Conservation (phyloP, 2,329 filamentous ascomycete genomes). For the Neofusicoccum parvum region DNA sequence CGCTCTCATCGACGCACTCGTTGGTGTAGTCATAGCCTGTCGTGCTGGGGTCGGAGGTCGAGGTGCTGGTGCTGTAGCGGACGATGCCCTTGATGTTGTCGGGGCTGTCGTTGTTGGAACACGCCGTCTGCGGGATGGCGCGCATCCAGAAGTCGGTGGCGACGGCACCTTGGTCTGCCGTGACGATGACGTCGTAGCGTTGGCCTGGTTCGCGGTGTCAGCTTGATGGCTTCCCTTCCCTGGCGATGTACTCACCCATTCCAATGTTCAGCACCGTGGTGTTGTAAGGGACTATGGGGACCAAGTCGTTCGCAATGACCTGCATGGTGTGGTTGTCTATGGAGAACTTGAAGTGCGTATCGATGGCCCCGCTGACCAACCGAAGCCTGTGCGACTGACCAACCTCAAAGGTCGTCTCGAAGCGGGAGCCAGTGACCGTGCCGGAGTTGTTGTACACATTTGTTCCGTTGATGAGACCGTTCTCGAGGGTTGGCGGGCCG, state of each 20-base stretch:
- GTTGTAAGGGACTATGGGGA: slow-evolving; percentile 41
- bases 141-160: slow-evolving; percentile 22
- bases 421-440: slow-evolving; percentile 25
- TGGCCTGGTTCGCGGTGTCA: slow-evolving; percentile 30
- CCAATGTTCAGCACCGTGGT: slow-evolving; percentile 38
- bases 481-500: slow-evolving; percentile 43
- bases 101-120: slow-evolving; percentile 1
- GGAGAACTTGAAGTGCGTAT: slow-evolving; percentile 35
- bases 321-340: slow-evolving; percentile 45
- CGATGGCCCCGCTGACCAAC: slow-evolving; percentile 56
- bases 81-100: slow-evolving; percentile 20
- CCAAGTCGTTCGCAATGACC: slow-evolving; percentile 48
- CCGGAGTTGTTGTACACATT: slow-evolving; percentile 18
- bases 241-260: slow-evolving; percentile 23
- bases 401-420: slow-evolving; percentile 39
- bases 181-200: slow-evolving; percentile 44
- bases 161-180: slow-evolving; percentile 33
- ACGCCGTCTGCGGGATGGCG: slow-evolving; percentile 6
- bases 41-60: not conserved
- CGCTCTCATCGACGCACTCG: slow-evolving; percentile 12
- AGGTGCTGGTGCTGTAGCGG: slow-evolving; percentile 4
- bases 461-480: slow-evolving; percentile 52
- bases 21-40: not conserved
- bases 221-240: too few relatives aligned
- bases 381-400: slow-evolving; percentile 61